phyloP scores from a whole-genome alignment of 148 eudicot species.

The Vaccinium vitisidaea region DNA sequence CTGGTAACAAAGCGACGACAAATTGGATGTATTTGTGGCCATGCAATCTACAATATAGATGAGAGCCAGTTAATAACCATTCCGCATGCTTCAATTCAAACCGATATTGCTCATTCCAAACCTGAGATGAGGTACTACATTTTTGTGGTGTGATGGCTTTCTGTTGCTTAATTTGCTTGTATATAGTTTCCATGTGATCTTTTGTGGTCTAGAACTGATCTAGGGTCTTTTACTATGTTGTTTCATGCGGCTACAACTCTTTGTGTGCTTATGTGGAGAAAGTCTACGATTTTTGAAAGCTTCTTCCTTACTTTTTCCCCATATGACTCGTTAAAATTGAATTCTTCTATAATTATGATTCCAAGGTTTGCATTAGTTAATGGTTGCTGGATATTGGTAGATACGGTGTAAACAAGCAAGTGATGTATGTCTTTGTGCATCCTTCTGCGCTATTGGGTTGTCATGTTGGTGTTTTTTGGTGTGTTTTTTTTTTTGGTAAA shows the following conservation, averaged over 20 bases:
- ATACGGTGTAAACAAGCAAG: not conserved
- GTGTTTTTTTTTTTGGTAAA: too few relatives aligned
- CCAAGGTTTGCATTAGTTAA: too few relatives aligned
- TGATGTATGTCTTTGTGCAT: not conserved
- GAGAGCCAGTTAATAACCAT: conserved; percentile 90
- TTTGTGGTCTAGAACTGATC: conserved; percentile 3
- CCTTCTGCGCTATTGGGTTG: not conserved
- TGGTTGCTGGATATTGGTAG: not conserved
- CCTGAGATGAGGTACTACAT: conserved; percentile 72
- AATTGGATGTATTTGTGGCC: conserved; percentile 93
- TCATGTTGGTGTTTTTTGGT: not conserved
- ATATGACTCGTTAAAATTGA: not conserved
- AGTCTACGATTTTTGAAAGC: not conserved
- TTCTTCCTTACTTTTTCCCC: not conserved
- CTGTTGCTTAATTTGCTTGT: not conserved
- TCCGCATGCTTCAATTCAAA: conserved; percentile 83
- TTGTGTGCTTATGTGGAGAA: not conserved
- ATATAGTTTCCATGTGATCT: not conserved
- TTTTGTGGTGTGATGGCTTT: not conserved
- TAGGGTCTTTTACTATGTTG: not conserved
- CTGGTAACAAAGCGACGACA: conserved; percentile 84
- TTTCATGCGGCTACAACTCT: not conserved
- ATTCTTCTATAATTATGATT: too few relatives aligned
- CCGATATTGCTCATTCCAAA: conserved; percentile 87
- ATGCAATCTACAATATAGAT: conserved; percentile 89